A percentile compares a stretch with the other conserved stretches of the same genome.
Conservation (phyloP, 805 yeast species). For the Starmerella bombicola region DNA sequence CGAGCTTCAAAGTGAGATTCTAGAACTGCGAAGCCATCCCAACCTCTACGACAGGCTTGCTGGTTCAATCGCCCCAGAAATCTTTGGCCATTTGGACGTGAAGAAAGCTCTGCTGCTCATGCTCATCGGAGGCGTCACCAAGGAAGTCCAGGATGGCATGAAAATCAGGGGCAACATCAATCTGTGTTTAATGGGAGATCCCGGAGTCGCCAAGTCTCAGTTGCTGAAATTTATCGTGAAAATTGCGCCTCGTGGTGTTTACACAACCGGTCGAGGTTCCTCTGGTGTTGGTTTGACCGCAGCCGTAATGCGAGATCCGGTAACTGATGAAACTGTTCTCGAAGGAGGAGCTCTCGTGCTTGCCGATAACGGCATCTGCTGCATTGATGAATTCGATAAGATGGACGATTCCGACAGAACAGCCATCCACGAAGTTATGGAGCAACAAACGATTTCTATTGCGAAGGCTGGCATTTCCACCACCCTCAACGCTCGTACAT, state of each 20-base stretch:
- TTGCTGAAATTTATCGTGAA: slow-evolving; percentile 78
- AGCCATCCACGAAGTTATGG: slow-evolving; percentile 98
- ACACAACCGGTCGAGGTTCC: slow-evolving; percentile 96
- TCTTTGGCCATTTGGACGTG: slow-evolving; percentile 85
- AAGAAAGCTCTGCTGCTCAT: slow-evolving; percentile 78
- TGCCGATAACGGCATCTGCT: slow-evolving; percentile 96
- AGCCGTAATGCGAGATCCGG: slow-evolving; percentile 96
- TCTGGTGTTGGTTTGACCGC: slow-evolving; percentile 99
- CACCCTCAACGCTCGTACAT: slow-evolving; percentile 86
- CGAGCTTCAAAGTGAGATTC: slow-evolving; percentile 45
- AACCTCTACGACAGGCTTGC: slow-evolving; percentile 71
- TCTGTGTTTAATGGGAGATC: slow-evolving; percentile 95
- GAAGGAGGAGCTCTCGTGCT: slow-evolving; percentile 97
- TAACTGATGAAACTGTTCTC: slow-evolving; percentile 95
- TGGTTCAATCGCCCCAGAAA: slow-evolving; percentile 91
- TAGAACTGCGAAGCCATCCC: slow-evolving; percentile 45
- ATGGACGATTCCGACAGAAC: slow-evolving; percentile 97
- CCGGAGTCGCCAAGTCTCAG: slow-evolving; percentile 98
- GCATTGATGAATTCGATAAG: slow-evolving; percentile 97
- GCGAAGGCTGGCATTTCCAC: slow-evolving; percentile 97
- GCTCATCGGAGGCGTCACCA: slow-evolving; percentile 90
- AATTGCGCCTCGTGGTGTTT: slow-evolving; percentile 91
- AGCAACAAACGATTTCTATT: slow-evolving; percentile 94
- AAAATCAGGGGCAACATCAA: slow-evolving; percentile 95
- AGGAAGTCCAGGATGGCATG: slow-evolving; percentile 92